Conservation (phyloP, 108 stramenopile genomes). For the Skeletonema costatum region DNA sequence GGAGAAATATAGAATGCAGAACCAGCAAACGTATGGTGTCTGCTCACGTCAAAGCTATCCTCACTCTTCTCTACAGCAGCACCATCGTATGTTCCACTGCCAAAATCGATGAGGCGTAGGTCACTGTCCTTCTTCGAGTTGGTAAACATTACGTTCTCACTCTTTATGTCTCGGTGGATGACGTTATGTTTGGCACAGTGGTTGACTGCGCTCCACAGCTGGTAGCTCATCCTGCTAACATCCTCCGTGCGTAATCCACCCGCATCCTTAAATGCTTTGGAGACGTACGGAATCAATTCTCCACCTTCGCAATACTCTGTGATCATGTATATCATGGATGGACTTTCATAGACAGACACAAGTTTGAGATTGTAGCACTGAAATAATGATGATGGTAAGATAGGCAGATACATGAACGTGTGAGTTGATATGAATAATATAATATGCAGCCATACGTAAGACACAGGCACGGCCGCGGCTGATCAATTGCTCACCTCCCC, state of each 20-base stretch:
- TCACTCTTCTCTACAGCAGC: background rate
- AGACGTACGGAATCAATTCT: slow-evolving; percentile 82
- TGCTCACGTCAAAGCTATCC: slow-evolving; percentile 2
- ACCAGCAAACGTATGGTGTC: slow-evolving; percentile 82
- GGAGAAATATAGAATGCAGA: slow-evolving; percentile 86
- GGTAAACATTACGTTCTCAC: slow-evolving; percentile 74
- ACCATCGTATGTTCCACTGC: slow-evolving; percentile 66
- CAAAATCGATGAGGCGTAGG: slow-evolving; percentile 83
- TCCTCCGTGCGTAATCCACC: slow-evolving; percentile 79
- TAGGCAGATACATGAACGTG: background rate
- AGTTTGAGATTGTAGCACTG: slow-evolving; percentile 50
- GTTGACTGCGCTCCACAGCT: slow-evolving; percentile 72
- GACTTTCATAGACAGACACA: slow-evolving; percentile 68
- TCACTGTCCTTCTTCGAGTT: slow-evolving; percentile 49
- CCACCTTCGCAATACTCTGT: slow-evolving; percentile 85
- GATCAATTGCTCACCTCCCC: slow-evolving; percentile 25
- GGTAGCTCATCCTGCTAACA: slow-evolving; percentile 79
- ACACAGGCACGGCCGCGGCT: background rate
- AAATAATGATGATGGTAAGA: background rate
- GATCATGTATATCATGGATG: slow-evolving; percentile 60
- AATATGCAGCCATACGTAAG: background rate
- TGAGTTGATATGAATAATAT: background rate
- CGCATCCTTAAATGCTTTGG: slow-evolving; percentile 13
- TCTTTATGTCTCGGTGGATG: slow-evolving; percentile 72
- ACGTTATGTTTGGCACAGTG: slow-evolving; percentile 76